A percentile compares a stretch with the other conserved stretches of the same genome.
phyloP scores from a whole-genome alignment of 495 filamentous ascomycete genomes.

The Hyaloscypha hepaticicola region DNA sequence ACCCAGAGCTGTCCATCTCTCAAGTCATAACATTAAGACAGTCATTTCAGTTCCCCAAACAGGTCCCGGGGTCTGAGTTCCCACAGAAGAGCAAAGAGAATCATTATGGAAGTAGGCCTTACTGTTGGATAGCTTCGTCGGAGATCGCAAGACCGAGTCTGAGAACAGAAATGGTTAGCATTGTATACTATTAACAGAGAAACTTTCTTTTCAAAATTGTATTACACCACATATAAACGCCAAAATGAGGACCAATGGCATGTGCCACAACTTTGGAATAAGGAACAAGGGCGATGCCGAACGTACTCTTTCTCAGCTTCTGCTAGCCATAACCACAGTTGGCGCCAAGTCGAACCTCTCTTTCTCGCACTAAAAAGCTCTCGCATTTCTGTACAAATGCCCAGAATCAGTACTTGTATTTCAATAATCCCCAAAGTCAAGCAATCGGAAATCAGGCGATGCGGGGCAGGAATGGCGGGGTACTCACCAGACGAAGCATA shows the following conservation, averaged over 20 bases:
- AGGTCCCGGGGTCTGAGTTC: too few species aligned
- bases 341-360: constrained; percentile 73
- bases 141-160: constrained; percentile 57
- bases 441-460: neutral
- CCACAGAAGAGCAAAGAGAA: too few species aligned
- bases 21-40: too few species aligned
- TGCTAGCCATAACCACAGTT: constrained; percentile 83
- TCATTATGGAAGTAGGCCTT: too few species aligned
- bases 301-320: constrained; percentile 66
- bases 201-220: too few species aligned
- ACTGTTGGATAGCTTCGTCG: constrained; percentile 68
- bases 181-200: neutral
- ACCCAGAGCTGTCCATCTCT: too few species aligned
- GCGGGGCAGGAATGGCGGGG: constrained; percentile 1
- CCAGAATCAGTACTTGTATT: neutral
- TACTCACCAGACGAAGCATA: constrained; percentile 48
- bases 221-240: too few species aligned
- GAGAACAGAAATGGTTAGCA: neutral
- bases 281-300: neutral
- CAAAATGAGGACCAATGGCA: neutral
- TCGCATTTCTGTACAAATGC: constrained; percentile 46
- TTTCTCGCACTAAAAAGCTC: constrained; percentile 68
- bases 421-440: neutral
- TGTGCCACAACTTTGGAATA: neutral
- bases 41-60: too few species aligned